Evolutionary conservation across 331 rosid genomes (phyloP).

Genomic region (Malus hybrid): DNA sequence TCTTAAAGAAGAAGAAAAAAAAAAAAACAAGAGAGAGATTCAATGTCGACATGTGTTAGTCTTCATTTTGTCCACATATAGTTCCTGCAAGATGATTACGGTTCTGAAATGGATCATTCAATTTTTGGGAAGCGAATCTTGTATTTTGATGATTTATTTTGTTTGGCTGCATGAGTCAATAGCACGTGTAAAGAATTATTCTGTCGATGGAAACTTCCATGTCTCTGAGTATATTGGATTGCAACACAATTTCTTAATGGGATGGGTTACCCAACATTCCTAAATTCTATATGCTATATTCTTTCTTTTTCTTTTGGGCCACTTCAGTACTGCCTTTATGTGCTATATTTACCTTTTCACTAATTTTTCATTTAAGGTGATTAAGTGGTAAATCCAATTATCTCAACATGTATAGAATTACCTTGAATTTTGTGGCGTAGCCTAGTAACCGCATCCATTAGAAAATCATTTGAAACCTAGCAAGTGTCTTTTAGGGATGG

Average conservation of each 20-base stretch:
- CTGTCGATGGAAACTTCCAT: not conserved
- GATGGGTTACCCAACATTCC: not conserved
- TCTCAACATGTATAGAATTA: not conserved
- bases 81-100: not conserved
- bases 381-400: not conserved
- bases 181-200: not conserved
- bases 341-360: not conserved
- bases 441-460: rapidly evolving
- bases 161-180: not conserved
- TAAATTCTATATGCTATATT: not conserved
- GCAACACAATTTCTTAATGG: not conserved
- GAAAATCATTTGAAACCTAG: not conserved
- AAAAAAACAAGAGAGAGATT: too few species aligned
- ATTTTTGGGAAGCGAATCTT: not conserved
- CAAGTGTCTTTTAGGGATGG: not conserved
- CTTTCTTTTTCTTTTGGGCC: not conserved
- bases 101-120: not conserved
- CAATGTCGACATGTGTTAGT: not conserved
- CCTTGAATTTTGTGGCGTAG: not conserved
- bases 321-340: not conserved
- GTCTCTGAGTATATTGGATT: not conserved
- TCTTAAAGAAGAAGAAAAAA: not conserved
- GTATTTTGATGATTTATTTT: not conserved
- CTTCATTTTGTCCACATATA: not conserved
- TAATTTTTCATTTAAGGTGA: not conserved